Conservation (phyloP, 495 filamentous ascomycete genomes). For the Neurospora pannonica region DNA sequence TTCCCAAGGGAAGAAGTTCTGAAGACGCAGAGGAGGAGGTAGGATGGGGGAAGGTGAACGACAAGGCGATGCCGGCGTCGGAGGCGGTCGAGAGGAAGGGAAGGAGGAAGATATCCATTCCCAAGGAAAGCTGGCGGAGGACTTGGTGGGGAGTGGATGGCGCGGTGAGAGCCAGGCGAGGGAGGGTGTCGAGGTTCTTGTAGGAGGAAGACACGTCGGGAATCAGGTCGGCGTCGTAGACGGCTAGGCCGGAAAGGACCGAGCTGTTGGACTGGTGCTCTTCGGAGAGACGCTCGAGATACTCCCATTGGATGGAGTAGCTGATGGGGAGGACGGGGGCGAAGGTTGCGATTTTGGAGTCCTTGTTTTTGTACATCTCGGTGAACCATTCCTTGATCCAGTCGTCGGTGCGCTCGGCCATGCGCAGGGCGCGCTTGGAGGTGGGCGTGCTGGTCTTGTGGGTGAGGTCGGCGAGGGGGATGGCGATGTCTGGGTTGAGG, state of each 20-base stretch:
- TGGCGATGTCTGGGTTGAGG: conserved; percentile 69
- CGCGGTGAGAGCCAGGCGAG: conserved; percentile 62
- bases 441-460: conserved; percentile 45
- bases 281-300: conserved; percentile 56
- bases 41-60: conserved; percentile 63
- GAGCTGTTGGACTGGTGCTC: conserved; percentile 21
- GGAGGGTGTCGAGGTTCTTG: conserved; percentile 45
- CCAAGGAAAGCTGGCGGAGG: conserved; percentile 60
- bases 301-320: conserved; percentile 64
- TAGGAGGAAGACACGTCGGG: conserved; percentile 48
- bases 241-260: conserved; percentile 67
- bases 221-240: conserved; percentile 69
- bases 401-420: conserved; percentile 79
- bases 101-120: conserved; percentile 70
- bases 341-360: conserved; percentile 47
- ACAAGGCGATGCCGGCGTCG: conserved; percentile 77
- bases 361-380: conserved; percentile 41
- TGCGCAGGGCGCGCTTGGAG: conserved; percentile 63
- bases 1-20: conserved; percentile 46
- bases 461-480: conserved; percentile 70
- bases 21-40: neutral
- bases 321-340: conserved; percentile 72
- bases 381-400: conserved; percentile 65
- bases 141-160: conserved; percentile 63
- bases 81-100: conserved; percentile 65